phyloP scores from a whole-genome alignment of 768 basidiomycete species.

The Mycena belliarum region DNA sequence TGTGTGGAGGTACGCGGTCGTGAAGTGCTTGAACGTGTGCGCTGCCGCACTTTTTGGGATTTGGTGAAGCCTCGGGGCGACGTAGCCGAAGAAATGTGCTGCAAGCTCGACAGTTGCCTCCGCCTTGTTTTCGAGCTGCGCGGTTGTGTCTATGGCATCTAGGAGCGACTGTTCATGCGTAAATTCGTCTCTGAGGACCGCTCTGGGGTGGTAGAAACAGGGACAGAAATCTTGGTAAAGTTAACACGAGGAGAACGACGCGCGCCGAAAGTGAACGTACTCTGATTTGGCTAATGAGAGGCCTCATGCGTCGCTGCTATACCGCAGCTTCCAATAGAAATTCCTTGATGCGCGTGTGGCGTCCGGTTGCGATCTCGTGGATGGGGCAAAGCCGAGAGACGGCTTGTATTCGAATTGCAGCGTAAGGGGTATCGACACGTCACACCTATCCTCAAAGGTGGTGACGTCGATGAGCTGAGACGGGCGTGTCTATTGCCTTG shows the following conservation, averaged over 20 bases:
- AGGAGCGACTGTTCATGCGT: conserved; percentile 59
- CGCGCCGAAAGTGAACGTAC: conserved; percentile 34
- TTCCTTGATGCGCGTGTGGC: no score
- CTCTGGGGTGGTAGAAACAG: conserved; percentile 80
- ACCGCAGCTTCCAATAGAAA: no score
- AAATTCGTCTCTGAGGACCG: conserved; percentile 90
- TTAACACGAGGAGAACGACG: conserved; percentile 10
- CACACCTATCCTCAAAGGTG: no score
- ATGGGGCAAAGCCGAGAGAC: no score
- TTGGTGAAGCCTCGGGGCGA: conserved; percentile 62
- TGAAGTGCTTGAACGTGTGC: conserved; percentile 74
- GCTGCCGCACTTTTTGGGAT: conserved; percentile 53
- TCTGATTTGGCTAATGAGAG: conserved; percentile 53
- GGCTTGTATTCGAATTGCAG: no score
- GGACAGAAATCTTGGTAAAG: conserved; percentile 70
- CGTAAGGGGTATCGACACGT: no score
- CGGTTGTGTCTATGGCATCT: conserved; percentile 56
- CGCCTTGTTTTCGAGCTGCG: conserved; percentile 51
- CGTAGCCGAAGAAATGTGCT: conserved; percentile 80
- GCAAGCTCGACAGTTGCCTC: conserved; percentile 78
- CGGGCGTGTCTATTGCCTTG: no score
- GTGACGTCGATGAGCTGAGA: no score
- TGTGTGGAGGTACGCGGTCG: conserved; percentile 65
- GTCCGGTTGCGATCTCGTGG: no score
- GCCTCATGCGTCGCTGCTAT: no score